Conservation (phyloP, 2,329 filamentous ascomycete species). For the Hypoxylon sp. region DNA sequence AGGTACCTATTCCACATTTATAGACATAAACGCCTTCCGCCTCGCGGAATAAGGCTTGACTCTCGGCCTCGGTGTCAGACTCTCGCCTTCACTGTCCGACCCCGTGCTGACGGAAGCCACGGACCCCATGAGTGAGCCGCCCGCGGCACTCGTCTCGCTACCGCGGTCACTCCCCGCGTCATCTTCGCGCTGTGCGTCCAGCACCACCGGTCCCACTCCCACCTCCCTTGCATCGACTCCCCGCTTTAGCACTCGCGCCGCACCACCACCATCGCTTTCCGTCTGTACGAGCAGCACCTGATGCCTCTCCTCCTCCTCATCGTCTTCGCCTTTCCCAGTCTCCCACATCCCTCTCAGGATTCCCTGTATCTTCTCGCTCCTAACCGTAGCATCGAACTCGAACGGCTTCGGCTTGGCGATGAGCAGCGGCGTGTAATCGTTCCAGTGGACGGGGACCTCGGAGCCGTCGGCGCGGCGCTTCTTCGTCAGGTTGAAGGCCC, state of each 20-base stretch:
- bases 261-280: constrained; percentile 1
- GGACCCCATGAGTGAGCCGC: constrained; percentile 25
- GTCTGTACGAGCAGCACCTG: constrained; percentile 20
- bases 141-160: constrained; percentile 39
- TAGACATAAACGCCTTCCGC: constrained; percentile 17
- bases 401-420: constrained; percentile 62
- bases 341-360: constrained; percentile 57
- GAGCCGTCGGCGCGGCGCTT: constrained; percentile 49
- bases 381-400: constrained; percentile 57
- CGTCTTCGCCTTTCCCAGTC: constrained; percentile 55
- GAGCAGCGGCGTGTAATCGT: constrained; percentile 60
- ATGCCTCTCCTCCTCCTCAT: constrained; percentile 47
- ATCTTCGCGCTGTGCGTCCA: constrained; percentile 16
- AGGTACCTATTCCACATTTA: background rate
- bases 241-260: background rate
- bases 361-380: constrained; percentile 48
- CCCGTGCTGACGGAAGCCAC: constrained; percentile 32
- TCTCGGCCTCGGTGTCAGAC: constrained; percentile 2
- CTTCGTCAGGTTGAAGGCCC: constrained; percentile 55
- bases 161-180: constrained; percentile 37
- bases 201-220: too few species aligned
- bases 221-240: background rate
- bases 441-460: constrained; percentile 60
- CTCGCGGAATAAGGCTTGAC: background rate
- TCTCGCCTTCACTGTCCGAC: constrained; percentile 35